A percentile compares a stretch with the other conserved stretches of the same genome.
Evolutionary conservation across 176 grass and related monocot species (phyloP).

Genomic region (Chloris gayana): DNA sequence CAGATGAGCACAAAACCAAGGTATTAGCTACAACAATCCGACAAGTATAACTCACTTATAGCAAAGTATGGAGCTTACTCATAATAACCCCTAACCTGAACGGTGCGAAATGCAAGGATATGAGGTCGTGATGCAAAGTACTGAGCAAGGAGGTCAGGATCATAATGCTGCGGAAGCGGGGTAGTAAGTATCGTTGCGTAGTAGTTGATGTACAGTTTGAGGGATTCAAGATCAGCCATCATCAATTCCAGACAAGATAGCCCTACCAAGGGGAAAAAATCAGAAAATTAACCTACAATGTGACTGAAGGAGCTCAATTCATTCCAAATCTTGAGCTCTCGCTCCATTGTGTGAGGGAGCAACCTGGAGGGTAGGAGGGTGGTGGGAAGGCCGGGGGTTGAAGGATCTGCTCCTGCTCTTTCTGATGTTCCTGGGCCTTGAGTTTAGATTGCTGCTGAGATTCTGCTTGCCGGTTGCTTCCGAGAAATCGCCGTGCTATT

Average conservation of each 20-base stretch:
- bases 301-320: constrained; percentile 23
- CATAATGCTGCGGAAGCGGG: constrained; percentile 83
- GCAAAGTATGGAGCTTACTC: neutral
- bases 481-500: constrained; percentile 30
- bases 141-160: constrained; percentile 59
- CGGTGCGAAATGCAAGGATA: constrained; percentile 67
- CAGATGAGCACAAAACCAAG: neutral
- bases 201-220: constrained; percentile 75
- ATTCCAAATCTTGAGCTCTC: neutral
- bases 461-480: constrained; percentile 23
- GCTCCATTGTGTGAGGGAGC: constrained; percentile 2
- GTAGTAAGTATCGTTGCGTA: constrained; percentile 47
- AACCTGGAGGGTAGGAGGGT: constrained; percentile 43
- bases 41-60: constrained; percentile 10
- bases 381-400: constrained; percentile 42
- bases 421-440: constrained; percentile 17
- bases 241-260: constrained; percentile 84
- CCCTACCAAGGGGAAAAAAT: constrained; percentile 34
- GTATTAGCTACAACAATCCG: constrained; percentile 22
- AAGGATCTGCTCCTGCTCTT: constrained; percentile 36
- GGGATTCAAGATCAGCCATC: constrained; percentile 81
- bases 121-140: constrained; percentile 83
- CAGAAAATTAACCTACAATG: neutral
- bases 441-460: constrained; percentile 14
- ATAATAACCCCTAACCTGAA: constrained; percentile 71